phyloP scores from a whole-genome alignment of 208 protist species.

The Paratrypanosoma confusum region DNA sequence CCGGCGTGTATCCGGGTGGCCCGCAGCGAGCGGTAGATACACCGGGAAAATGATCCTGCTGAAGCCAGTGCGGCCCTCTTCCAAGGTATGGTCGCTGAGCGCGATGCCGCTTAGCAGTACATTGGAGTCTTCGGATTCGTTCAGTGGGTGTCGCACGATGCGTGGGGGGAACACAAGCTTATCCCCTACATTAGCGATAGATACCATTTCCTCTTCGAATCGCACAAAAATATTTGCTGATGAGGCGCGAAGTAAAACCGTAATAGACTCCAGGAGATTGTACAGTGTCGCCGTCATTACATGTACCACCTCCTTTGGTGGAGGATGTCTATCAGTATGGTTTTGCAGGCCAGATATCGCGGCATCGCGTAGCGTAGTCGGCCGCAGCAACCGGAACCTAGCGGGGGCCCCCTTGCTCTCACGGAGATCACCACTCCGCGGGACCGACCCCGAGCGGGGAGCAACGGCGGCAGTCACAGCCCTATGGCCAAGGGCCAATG shows the following conservation, averaged over 20 bases:
- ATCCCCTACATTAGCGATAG: slow-evolving; percentile 63
- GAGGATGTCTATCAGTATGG: slow-evolving; percentile 10
- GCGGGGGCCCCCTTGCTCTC: not conserved
- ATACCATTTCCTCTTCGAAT: slow-evolving; percentile 63
- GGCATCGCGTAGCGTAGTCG: slow-evolving; percentile 28
- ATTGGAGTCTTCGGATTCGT: slow-evolving; percentile 58
- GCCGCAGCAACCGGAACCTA: slow-evolving; percentile 17
- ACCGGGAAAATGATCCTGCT: slow-evolving; percentile 70
- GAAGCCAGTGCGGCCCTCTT: slow-evolving; percentile 17
- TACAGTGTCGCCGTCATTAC: slow-evolving; percentile 54
- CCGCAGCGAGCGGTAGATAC: slow-evolving; percentile 12
- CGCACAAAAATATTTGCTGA: slow-evolving; percentile 65
- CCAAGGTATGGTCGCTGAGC: slow-evolving; percentile 49
- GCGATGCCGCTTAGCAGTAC: slow-evolving; percentile 78
- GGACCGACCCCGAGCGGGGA: too few species aligned
- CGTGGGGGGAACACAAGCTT: slow-evolving; percentile 67
- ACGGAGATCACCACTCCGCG: not conserved
- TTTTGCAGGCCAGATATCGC: slow-evolving; percentile 23
- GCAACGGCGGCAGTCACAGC: too few species aligned
- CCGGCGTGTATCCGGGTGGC: slow-evolving; percentile 3
- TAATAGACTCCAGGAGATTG: slow-evolving; percentile 61
- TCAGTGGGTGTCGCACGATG: slow-evolving; percentile 51
- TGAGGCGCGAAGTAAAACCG: slow-evolving; percentile 37
- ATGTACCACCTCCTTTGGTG: slow-evolving; percentile 60
- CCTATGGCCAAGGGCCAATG: too few species aligned